phyloP scores from a whole-genome alignment of 2,329 filamentous ascomycete genomes.

The Colletotrichum incanum region DNA sequence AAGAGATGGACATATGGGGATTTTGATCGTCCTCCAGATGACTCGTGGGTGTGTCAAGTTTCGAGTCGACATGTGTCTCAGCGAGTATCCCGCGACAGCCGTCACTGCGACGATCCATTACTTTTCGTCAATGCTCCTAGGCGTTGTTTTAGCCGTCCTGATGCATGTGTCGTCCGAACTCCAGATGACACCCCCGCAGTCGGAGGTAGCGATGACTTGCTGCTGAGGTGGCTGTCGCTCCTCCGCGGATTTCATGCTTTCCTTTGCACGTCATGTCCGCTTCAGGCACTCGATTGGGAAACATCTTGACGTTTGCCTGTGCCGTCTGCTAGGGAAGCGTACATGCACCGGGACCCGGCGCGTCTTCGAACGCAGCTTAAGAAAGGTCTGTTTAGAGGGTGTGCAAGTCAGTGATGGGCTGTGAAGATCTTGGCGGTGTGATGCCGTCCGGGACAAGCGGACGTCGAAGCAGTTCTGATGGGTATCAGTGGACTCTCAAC shows the following conservation, averaged over 20 bases:
- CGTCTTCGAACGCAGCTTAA: neutral
- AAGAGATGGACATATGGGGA: neutral
- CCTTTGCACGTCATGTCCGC: neutral
- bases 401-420: neutral
- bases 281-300: neutral
- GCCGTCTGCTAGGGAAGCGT: neutral
- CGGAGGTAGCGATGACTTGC: neutral
- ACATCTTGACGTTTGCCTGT: neutral
- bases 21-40: slow-evolving; percentile 1
- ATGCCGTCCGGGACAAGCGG: slow-evolving; percentile 11
- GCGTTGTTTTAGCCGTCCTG: slow-evolving; percentile 2
- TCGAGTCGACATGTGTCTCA: slow-evolving; percentile 33
- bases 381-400: neutral
- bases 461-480: slow-evolving; percentile 1
- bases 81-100: slow-evolving; percentile 24
- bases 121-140: slow-evolving; percentile 14
- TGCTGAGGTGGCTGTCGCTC: neutral
- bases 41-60: slow-evolving; percentile 31
- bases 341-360: neutral
- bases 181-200: neutral
- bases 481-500: slow-evolving; percentile 13
- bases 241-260: neutral
- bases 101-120: slow-evolving; percentile 22
- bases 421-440: slow-evolving; percentile 1
- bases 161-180: slow-evolving; percentile 26